A percentile compares a stretch with the other conserved stretches of the same genome.
phyloP scores from a whole-genome alignment of 108 stramenopile species.

The Schizochytrium sp. region DNA sequence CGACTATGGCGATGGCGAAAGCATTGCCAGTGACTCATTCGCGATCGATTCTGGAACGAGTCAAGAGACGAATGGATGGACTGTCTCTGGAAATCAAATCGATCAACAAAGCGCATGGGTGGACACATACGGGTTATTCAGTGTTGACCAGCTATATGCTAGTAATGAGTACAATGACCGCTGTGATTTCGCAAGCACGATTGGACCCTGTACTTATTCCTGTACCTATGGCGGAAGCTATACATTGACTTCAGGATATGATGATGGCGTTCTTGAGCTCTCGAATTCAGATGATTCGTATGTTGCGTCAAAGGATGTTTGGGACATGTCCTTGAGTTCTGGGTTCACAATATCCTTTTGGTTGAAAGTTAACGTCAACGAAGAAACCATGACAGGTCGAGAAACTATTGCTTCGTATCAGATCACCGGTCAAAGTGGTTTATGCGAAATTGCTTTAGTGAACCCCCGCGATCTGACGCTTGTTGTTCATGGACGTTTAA shows the following conservation, averaged over 20 bases:
- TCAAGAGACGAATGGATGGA: constrained; percentile 10
- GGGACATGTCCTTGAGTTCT: neutral
- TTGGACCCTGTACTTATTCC: constrained; percentile 19
- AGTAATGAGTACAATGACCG: constrained; percentile 25
- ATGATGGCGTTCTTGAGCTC: constrained; percentile 23
- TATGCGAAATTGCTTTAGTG: constrained; percentile 17
- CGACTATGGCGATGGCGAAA: constrained; percentile 19
- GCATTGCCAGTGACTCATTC: neutral
- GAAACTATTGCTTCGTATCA: neutral
- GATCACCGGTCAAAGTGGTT: neutral
- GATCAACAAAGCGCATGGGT: neutral
- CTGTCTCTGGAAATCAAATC: neutral
- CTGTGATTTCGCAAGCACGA: neutral
- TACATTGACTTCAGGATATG: neutral
- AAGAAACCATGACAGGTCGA: neutral
- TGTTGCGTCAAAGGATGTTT: neutral
- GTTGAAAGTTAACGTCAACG: neutral
- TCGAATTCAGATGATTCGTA: neutral
- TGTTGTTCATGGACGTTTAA: neutral
- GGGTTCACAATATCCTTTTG: neutral
- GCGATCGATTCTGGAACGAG: neutral
- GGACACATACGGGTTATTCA: neutral
- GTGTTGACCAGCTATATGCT: neutral
- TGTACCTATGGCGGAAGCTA: constrained; percentile 14
- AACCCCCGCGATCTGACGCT: constrained; percentile 6